Evolutionary conservation across 2,329 filamentous ascomycete species (phyloP).

Genomic region (Colletotrichum lini): DNA sequence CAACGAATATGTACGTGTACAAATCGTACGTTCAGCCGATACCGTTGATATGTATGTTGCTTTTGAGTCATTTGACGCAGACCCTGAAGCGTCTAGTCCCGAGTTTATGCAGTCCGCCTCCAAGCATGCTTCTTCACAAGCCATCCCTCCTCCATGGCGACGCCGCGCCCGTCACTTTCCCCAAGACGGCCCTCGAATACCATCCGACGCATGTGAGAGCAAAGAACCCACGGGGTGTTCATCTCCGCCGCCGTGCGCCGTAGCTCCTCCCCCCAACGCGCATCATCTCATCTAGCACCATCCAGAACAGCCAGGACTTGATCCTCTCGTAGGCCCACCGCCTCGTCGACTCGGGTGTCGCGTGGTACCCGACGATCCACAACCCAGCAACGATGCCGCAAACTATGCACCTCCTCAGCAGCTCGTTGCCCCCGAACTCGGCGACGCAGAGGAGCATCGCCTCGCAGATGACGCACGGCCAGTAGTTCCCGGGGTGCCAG

Average conservation of each 20-base stretch:
- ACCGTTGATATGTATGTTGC: neutral
- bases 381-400: slow-evolving; percentile 40
- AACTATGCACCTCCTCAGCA: slow-evolving; percentile 41
- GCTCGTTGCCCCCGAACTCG: slow-evolving; percentile 44
- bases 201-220: no score
- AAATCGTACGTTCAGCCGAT: no score
- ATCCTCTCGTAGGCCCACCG: slow-evolving; percentile 45
- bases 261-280: slow-evolving; percentile 38
- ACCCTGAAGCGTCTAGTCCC: no score
- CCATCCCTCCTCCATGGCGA: no score
- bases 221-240: neutral
- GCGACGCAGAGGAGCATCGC: slow-evolving; percentile 42
- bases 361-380: slow-evolving; percentile 43
- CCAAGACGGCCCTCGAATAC: no score
- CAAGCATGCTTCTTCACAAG: neutral
- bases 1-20: no score
- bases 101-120: neutral
- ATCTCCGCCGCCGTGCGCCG: slow-evolving; percentile 21
- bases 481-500: slow-evolving; percentile 45
- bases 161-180: no score
- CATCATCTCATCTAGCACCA: slow-evolving; percentile 44
- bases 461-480: slow-evolving; percentile 44
- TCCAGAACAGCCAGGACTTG: slow-evolving; percentile 42
- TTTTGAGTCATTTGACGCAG: neutral
- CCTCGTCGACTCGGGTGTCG: slow-evolving; percentile 41